Base-by-base conservation (phyloP, 257 asterid genomes). In the Solanum pennellii region DNA sequence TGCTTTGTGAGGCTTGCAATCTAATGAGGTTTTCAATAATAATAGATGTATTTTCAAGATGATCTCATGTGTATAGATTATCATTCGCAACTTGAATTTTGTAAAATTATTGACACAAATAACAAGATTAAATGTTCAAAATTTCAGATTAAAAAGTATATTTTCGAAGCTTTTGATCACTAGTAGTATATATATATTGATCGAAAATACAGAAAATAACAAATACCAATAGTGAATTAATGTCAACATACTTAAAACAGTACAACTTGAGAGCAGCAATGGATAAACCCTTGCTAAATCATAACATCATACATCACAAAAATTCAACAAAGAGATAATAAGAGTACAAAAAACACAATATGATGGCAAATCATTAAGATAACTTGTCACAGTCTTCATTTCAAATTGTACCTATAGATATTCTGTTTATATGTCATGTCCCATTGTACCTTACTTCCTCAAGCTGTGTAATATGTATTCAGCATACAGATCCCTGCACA, bases 401-500 rank as follows among this genome's bases (percentile, higher is more conserved):
- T 79, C 66, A 66, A 5, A 27, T 45, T 79, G 42, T 47, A 49
- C 44, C 29, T 10, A 29, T 18, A 29, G 44, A 80, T 80, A 80
- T 11, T 47, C 69, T 18, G 68, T 29, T 16, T 29, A 27, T 47
- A 18, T 80, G 6, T 35, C 39, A 35, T 52, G 62, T 52, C 62
- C 62, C 62, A 52, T 45, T 77, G 65, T 56, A 9, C 82, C 14
- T 89, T 86, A 93, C 88, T 90, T 92, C 94, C 93, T 94, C 93
- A 94, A 88, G 86, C 94, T 86, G 33, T 93, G 93, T 89, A 95
- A 39, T 83, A 93, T 93, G 93, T 95, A 95, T 88, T 95, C 98
- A 14, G 98, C 98, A 87, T 95, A 95, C 45, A 95, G 94, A 87
- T 95, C 95, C 96, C 98, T 95, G 94, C 84, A 86, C 31, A 85